Percentiles rank a stretch among this genome's conserved stretches.
These are phyloP conservation scores for Begonia loranthoides DNA, from an alignment of 306 rosid species.

Conservation along the genomic window DNA sequence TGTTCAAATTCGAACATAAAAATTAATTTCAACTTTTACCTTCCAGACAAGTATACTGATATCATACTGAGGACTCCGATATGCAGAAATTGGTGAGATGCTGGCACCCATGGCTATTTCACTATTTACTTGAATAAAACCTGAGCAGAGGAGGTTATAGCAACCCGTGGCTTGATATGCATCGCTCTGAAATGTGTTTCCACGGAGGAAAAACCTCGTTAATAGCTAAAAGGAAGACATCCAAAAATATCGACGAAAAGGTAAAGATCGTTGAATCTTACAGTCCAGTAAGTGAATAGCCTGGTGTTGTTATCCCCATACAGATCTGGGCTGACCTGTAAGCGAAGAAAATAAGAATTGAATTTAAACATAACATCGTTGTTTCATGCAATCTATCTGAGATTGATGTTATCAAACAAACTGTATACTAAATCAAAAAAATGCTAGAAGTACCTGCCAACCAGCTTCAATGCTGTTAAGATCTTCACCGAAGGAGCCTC, in stretches of 20 bases:
- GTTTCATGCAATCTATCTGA: too few species aligned
- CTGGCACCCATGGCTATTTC: slow-evolving; percentile 97
- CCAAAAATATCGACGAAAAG: background rate
- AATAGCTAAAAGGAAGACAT: background rate
- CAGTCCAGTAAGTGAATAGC: slow-evolving; percentile 97
- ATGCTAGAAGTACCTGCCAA: slow-evolving; percentile 44
- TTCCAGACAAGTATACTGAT: slow-evolving; percentile 95
- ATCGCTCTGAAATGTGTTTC: slow-evolving; percentile 50
- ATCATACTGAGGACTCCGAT: slow-evolving; percentile 63
- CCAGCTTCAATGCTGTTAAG: slow-evolving; percentile 99
- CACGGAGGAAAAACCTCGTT: background rate
- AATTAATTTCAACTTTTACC: slow-evolving; percentile 35
- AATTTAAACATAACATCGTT: too few species aligned
- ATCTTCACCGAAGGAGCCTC: slow-evolving; percentile 96
- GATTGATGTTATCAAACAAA: too few species aligned
- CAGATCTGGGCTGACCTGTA: slow-evolving; percentile 70
- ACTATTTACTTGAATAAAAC: slow-evolving; percentile 85
- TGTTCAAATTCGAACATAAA: too few species aligned
- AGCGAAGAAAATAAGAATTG: background rate
- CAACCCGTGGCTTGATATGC: slow-evolving; percentile 99
- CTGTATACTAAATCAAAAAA: too few species aligned
- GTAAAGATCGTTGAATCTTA: slow-evolving; percentile 17
- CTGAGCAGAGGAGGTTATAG: slow-evolving; percentile 97
- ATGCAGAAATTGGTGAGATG: slow-evolving; percentile 70
- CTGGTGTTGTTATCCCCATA: slow-evolving; percentile 96